A percentile compares a stretch with the other conserved stretches of the same genome.
Conservation (phyloP, 73 alveolate genomes). For the Paramecium caudatum region DNA sequence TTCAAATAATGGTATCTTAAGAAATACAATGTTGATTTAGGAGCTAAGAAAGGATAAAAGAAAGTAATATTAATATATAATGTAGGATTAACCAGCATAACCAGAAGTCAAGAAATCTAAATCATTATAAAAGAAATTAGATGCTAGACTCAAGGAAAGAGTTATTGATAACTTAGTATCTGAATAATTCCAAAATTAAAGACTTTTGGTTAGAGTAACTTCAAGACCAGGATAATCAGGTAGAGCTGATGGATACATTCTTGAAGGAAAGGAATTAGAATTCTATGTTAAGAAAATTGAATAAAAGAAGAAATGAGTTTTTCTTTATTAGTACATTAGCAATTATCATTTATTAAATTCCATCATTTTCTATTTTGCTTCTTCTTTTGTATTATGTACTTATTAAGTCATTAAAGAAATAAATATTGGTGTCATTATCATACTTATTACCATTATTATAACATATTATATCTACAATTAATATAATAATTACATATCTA, state of each 20-base stretch:
- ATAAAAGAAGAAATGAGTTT: constrained; percentile 70
- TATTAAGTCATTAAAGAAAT: constrained; percentile 44
- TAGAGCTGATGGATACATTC: constrained; percentile 98
- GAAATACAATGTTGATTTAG: constrained; percentile 90
- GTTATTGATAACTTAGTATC: constrained; percentile 83
- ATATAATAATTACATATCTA: background rate
- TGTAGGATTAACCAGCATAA: constrained; percentile 74
- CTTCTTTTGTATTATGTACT: constrained; percentile 37
- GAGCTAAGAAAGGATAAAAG: constrained; percentile 79
- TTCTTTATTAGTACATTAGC: constrained; percentile 45
- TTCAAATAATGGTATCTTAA: constrained; percentile 94
- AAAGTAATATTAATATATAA: constrained; percentile 19
- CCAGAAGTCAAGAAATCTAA: constrained; percentile 83
- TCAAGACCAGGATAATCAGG: constrained; percentile 99
- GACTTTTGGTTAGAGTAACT: constrained; percentile 96
- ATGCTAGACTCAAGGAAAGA: constrained; percentile 80
- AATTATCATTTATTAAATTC: constrained; percentile 8
- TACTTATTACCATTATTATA: background rate
- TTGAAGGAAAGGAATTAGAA: constrained; percentile 98
- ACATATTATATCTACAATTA: constrained; percentile 21
- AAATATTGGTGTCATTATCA: constrained; percentile 57
- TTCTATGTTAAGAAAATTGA: constrained; percentile 93
- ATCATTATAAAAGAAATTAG: constrained; percentile 83
- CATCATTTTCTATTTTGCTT: constrained; percentile 60
- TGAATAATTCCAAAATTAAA: constrained; percentile 90